Evolutionary conservation across 2,329 filamentous ascomycete genomes (phyloP).

Genomic region (Xylariaceae sp.): DNA sequence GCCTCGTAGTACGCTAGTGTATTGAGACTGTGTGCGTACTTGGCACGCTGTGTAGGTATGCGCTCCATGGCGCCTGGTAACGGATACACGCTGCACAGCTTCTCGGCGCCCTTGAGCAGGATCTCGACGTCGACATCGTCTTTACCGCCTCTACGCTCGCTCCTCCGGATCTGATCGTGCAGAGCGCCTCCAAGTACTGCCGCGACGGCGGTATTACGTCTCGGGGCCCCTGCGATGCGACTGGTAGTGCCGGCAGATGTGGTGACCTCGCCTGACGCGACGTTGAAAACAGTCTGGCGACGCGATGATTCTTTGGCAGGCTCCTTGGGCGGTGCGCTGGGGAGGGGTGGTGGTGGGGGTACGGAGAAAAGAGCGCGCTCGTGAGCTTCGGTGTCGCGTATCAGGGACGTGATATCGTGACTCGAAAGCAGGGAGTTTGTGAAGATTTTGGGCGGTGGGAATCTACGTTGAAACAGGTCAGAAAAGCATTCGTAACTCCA

Average conservation of each 20-base stretch:
- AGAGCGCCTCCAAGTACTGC: constrained; percentile 85
- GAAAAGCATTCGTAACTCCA: not conserved
- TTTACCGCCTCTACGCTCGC: constrained; percentile 51
- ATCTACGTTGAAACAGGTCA: constrained; percentile 50
- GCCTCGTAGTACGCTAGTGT: constrained; percentile 80
- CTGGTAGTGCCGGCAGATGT: constrained; percentile 48
- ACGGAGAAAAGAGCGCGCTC: constrained; percentile 94
- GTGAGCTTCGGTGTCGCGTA: constrained; percentile 91
- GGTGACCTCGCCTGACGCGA: constrained; percentile 61
- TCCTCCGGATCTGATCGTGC: constrained; percentile 70
- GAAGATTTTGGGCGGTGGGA: constrained; percentile 89
- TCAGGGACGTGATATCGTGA: constrained; percentile 89
- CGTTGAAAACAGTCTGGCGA: constrained; percentile 65
- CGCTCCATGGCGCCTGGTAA: constrained; percentile 74
- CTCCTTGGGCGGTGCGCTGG: constrained; percentile 45
- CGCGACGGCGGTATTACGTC: constrained; percentile 79
- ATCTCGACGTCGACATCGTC: constrained; percentile 85
- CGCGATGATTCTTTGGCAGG: constrained; percentile 46
- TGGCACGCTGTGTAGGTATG: constrained; percentile 68
- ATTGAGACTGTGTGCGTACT: constrained; percentile 67
- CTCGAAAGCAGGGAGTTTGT: constrained; percentile 86
- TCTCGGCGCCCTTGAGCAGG: constrained; percentile 81
- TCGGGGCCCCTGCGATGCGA: constrained; percentile 49
- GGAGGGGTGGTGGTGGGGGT: constrained; percentile 62
- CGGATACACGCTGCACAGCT: constrained; percentile 83